Base-by-base conservation (phyloP, 2,329 filamentous ascomycete genomes). In the Byssothecium circinans region DNA sequence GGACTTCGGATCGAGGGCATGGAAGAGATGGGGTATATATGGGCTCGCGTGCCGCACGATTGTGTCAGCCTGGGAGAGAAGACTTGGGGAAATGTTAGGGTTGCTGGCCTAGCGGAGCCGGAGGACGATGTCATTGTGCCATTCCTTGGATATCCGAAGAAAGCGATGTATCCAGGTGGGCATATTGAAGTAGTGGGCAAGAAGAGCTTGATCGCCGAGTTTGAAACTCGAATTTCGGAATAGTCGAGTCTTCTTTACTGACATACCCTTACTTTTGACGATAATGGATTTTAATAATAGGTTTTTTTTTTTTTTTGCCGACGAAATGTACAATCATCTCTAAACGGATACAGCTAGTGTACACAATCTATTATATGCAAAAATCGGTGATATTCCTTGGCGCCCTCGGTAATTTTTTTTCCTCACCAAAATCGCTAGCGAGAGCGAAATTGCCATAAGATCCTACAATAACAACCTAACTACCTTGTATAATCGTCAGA, bases 1-100 rank as follows among this genome's bases (percentile, higher is more conserved):
- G 63, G 65, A 1, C 27, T 66, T 8, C 53, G 56, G 14, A 43
- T 68, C 6, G 57, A 57, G 17, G 64, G 62, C 7, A 65, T 68
- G 61, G 33, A 46, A 8, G 43, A 49, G 14, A 61, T 61, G 52
- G 55, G 47, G 3, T 66, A 60, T 19, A 32, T 65, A 3, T 65
- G 58, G 57, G 56, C 55, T 2, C 57, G 43, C 39, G 22, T 44
- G 1, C 44, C 47, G 18, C n/a, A 34, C 1, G 32, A 43, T 6
- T 43, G 20, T 8, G 25, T 25, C 12, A 43, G 17, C 14, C 27
- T 18, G 18, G 38, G 30, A 8, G 11, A 39, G 12, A 38, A 39
- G 15, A 43, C 43, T 10, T 68, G 62, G 61, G 52, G 53, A 8
- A 49, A 66, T 39, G 54, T 63, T 11, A 51, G 53, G 41, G 45